A percentile compares a stretch with the other conserved stretches of the same genome.
Evolutionary conservation across 2,329 filamentous ascomycete genomes (phyloP).

Genomic region (Fusarium pseudoanthophilum): DNA sequence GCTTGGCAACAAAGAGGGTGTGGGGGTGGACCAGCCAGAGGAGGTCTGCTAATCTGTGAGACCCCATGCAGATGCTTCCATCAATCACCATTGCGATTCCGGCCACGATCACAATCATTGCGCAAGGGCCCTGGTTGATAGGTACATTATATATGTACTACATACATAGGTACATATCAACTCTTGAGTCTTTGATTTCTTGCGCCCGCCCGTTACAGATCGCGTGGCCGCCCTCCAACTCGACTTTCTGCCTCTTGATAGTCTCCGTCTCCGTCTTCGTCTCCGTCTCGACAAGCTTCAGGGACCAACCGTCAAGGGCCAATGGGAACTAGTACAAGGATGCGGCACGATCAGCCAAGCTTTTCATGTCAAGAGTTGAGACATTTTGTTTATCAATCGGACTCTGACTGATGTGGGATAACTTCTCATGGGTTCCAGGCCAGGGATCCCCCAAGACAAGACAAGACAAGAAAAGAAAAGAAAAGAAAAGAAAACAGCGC

Average conservation of each 20-base stretch:
- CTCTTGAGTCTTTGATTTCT: conserved; percentile 19
- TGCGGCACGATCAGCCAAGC: conserved; percentile 8
- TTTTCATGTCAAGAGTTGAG: neutral
- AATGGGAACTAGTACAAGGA: conserved; percentile 3
- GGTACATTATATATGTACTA: no score
- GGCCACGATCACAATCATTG: conserved; percentile 36
- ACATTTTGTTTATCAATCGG: conserved; percentile 29
- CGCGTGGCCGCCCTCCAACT: conserved; percentile 36
- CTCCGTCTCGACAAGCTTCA: conserved; percentile 2
- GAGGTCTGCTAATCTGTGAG: conserved; percentile 37
- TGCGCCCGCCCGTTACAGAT: conserved; percentile 38
- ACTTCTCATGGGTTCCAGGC: neutral
- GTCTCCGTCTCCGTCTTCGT: neutral
- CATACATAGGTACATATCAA: neutral
- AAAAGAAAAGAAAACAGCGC: conserved; percentile 1
- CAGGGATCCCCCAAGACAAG: neutral
- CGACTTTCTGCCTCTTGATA: neutral
- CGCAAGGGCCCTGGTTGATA: conserved; percentile 23
- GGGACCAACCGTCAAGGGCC: conserved; percentile 15
- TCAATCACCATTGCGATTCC: conserved; percentile 39
- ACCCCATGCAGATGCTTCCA: conserved; percentile 24
- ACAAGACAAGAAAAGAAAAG: neutral
- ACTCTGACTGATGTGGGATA: conserved; percentile 2
- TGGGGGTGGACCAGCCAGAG: conserved; percentile 40
- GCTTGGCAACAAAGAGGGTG: conserved; percentile 29